Conservation (phyloP, 2,329 filamentous ascomycete species). For the Fusarium decemcellulare region DNA sequence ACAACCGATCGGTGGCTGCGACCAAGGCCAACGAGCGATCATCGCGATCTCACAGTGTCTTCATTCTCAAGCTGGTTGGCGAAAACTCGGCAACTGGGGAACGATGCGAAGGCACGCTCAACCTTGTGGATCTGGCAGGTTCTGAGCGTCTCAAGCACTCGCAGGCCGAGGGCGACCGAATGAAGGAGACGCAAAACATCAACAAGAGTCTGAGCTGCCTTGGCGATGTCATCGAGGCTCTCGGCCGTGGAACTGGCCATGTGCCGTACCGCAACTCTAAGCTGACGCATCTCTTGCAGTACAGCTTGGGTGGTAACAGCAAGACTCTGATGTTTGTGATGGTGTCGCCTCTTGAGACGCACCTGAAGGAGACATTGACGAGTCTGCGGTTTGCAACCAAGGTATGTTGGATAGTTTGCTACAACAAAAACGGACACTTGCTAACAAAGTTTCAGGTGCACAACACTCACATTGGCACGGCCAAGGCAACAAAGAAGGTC, state of each 20-base stretch:
- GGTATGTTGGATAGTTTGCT: constrained; percentile 62
- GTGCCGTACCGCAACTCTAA: constrained; percentile 97
- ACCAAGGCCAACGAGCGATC: constrained; percentile 98
- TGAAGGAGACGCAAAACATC: constrained; percentile 97
- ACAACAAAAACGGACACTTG: neutral
- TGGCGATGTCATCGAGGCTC: constrained; percentile 92
- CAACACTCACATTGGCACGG: constrained; percentile 93
- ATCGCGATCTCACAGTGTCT: constrained; percentile 95
- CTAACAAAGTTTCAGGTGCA: constrained; percentile 69
- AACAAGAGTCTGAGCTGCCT: constrained; percentile 94
- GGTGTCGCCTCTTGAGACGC: constrained; percentile 92
- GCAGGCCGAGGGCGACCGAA: constrained; percentile 85
- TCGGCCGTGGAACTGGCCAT: constrained; percentile 88
- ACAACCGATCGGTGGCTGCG: constrained; percentile 91
- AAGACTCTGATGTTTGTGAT: constrained; percentile 99
- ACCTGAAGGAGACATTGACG: constrained; percentile 92
- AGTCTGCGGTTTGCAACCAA: constrained; percentile 97
- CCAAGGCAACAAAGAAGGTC: constrained; percentile 80
- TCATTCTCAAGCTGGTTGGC: constrained; percentile 86
- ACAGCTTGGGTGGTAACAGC: constrained; percentile 93
- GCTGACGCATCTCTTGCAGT: constrained; percentile 95
- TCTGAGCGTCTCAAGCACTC: constrained; percentile 92
- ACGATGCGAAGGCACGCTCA: constrained; percentile 91
- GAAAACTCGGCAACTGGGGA: constrained; percentile 83
- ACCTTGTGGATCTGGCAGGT: constrained; percentile 95